Base-by-base conservation (phyloP, 2,329 filamentous ascomycete genomes). In the Fusarium sarcochroum region DNA sequence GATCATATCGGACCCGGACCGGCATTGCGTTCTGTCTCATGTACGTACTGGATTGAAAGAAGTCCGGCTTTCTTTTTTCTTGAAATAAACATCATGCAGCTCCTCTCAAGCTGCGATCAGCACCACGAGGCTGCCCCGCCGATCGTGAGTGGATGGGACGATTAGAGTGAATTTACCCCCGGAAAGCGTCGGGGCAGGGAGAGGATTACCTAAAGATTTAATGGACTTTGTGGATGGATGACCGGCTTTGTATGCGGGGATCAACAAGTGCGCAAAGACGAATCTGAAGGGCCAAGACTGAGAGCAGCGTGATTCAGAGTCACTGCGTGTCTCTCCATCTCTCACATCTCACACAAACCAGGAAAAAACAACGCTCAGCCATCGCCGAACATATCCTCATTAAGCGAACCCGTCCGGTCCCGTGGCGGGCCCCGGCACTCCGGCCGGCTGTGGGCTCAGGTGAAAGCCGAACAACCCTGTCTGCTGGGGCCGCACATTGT, bases 71-170 rank as follows among this genome's bases (percentile, higher is more conserved):
- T 13, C 41, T 37, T 59, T 18, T 59, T 60, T 37, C 44, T 38
- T 30, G 57, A 59, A 30, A 30, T 10, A 47, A 47, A 47, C 11
- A 35, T 45, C 17, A 10, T 45, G 41, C 41, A 30, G 42, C 32
- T 32, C 38, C 42, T 32, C 54, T 45, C 37, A 49, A 57, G 52
- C 42, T 48, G 50, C 40, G 25, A 52, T 32, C 45, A 56, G 52
- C 51, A 56, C 71, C 72, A 74, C 72, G 72, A 69, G 72, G 72
- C 37, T 52, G 59, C 66, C 64, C 68, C 60, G 72, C 63, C 50
- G 70, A 66, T 71, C 53, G 46, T 74, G 72, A 74, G 58, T 74
- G 72, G 72, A 71, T 63, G 56, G 44, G 45, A 35, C n/a, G 42
- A 44, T 23, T 37, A 35, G 34, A 23, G 23, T 35, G 27, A 30